Conservation (phyloP, 805 yeast species). For the Saccharomyces mikatae region DNA sequence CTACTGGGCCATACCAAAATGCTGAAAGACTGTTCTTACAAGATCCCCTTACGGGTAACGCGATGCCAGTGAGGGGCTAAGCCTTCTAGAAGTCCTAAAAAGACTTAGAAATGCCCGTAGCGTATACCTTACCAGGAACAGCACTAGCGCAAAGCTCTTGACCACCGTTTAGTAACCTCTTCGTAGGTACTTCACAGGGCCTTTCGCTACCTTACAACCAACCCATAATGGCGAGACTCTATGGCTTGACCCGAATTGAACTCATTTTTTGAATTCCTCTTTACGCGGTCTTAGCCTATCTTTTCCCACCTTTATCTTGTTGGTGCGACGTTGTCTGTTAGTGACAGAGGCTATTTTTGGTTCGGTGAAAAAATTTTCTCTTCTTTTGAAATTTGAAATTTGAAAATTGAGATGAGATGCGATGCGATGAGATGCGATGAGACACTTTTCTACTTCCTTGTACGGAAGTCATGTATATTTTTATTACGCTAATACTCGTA, state of each 20-base stretch:
- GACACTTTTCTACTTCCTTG: not conserved
- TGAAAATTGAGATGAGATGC: not conserved
- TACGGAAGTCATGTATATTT: not conserved
- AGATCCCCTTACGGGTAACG: not conserved
- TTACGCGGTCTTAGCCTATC: not conserved
- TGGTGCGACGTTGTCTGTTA: not conserved
- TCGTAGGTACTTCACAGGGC: not conserved
- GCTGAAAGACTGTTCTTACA: not conserved
- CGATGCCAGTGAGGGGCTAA: not conserved
- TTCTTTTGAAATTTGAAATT: not conserved
- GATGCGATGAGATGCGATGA: not conserved
- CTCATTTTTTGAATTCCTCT: not conserved
- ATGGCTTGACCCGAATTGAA: not conserved
- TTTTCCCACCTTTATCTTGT: not conserved
- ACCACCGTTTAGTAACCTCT: not conserved
- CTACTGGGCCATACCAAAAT: not conserved
- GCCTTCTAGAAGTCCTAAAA: not conserved
- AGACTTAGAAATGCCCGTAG: not conserved
- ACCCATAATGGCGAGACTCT: not conserved
- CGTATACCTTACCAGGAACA: not conserved
- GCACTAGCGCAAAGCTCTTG: not conserved
- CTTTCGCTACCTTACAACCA: not conserved
- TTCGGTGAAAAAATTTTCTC: not conserved
- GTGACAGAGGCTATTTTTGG: not conserved
- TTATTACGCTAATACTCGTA: not conserved